Evolutionary conservation across 371 early-diverging fungal genomes (phyloP).

Genomic region (Saksenaea oblongispora): DNA sequence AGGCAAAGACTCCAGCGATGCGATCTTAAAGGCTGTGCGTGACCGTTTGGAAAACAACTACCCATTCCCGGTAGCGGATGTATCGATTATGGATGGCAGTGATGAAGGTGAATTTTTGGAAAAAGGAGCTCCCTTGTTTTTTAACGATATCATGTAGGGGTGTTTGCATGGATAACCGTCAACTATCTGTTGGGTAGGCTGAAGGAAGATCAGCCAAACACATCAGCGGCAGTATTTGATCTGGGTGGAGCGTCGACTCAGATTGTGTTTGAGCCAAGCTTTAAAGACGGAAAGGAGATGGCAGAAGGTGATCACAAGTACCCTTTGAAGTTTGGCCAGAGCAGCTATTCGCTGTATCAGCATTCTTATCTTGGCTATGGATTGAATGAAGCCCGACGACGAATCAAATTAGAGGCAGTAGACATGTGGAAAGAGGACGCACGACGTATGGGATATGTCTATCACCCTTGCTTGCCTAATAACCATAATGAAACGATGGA

Average conservation of each 20-base stretch:
- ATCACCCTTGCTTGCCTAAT: constrained; percentile 44
- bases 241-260: constrained; percentile 96
- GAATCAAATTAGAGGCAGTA: constrained; percentile 29
- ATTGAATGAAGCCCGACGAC: constrained; percentile 77
- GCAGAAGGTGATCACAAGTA: constrained; percentile 70
- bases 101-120: constrained; percentile 74
- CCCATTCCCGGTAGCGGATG: constrained; percentile 83
- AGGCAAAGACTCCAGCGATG: constrained; percentile 62
- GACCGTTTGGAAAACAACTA: constrained; percentile 68
- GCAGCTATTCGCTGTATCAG: constrained; percentile 83
- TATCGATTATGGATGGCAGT: constrained; percentile 92
- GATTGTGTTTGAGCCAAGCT: constrained; percentile 91
- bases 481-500: constrained; percentile 31
- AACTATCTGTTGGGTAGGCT: constrained; percentile 83
- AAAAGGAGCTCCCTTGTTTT: background rate
- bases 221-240: constrained; percentile 93
- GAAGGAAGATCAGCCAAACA: constrained; percentile 36
- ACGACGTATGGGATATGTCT: constrained; percentile 11
- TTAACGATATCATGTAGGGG: constrained; percentile 47
- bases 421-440: constrained; percentile 32
- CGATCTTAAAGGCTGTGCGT: constrained; percentile 75
- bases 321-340: constrained; percentile 68
- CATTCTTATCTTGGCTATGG: constrained; percentile 94
- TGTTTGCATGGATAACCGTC: constrained; percentile 98
- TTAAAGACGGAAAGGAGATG: constrained; percentile 40